Evolutionary conservation across 106 monocot species (phyloP), one percentile per base, ranked within the genome.

Genomic region (Amphibolis antarctica): DNA sequence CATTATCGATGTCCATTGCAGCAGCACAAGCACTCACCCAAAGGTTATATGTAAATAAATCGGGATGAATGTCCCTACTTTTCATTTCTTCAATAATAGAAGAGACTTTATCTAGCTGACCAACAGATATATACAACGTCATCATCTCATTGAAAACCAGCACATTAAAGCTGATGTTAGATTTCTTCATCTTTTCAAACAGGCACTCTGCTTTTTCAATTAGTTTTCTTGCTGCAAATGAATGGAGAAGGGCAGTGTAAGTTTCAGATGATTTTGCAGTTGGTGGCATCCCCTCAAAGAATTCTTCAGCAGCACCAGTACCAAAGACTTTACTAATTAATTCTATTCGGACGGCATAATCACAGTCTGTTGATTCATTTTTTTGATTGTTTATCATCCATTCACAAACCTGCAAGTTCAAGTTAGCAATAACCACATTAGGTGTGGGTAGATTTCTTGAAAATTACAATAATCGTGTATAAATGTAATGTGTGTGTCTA

Each of bases 271-370:
- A 76, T 80, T 89, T 89, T 36, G 71, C 79, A 71, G 46, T 23
- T 21, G 67, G 42, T 51, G 92, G 86, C 15, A 96, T 83, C n/a
- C 81, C 68, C 66, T 86, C 61, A 67, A 96, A 96, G 69, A 96
- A 89, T 53, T 96, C 94, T 82, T 86, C 94, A 56, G 94, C 94
- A 68, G 89, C 59, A 69, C 64, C 74, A 52, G 74, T 58, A 27
- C 94, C 86, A 70, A 96, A 96, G 76, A 96, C 94, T 66, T 75
- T 89, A 17, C 81, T 84, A 29, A 96, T 84, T 73, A 96, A 74
- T 51, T 86, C 84, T 69, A 96, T 84, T 27, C 81, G 78, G 55
- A 80, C 69, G 25, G 82, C 86, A 78, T 86, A 89, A 51, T 96
- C 93, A 62, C 51, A 69, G 42, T 83, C 83, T 6, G 72, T 80